Percentiles rank a stretch among this genome's conserved stretches.
phyloP scores from a whole-genome alignment of 345 rosid species.

The Brassica rapa region DNA sequence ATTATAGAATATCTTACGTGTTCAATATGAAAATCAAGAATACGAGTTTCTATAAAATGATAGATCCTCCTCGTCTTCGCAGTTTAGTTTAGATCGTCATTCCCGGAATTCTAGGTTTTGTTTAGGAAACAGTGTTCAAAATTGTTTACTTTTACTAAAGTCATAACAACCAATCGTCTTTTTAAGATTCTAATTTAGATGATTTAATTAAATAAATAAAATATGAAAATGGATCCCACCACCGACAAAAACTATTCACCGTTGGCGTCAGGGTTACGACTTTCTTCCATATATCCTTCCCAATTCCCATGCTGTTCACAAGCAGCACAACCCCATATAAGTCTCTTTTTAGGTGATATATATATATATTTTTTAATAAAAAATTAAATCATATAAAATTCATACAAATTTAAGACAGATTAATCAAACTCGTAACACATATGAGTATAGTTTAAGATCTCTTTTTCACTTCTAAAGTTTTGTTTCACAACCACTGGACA shows the following conservation, averaged over 20 bases:
- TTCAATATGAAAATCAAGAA: neutral
- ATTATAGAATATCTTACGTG: too few species aligned
- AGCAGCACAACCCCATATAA: neutral
- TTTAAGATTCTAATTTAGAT: slow-evolving; percentile 17
- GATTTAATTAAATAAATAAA: neutral
- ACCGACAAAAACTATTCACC: slow-evolving; percentile 37
- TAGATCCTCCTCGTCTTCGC: slow-evolving; percentile 2
- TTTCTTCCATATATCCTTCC: neutral
- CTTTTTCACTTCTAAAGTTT: neutral
- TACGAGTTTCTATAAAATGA: slow-evolving; percentile 3
- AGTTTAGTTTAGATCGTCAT: neutral
- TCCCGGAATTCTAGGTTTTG: slow-evolving; percentile 27
- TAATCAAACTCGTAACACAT: neutral
- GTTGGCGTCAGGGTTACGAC: slow-evolving; percentile 3
- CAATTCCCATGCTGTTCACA: neutral
- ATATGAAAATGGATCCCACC: slow-evolving; percentile 25
- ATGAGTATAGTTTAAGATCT: neutral
- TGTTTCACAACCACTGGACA: neutral
- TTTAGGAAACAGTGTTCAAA: neutral
- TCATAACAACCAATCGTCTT: slow-evolving; percentile 17
- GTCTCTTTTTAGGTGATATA: neutral
- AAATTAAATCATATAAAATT: neutral
- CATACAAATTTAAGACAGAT: neutral
- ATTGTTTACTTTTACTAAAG: slow-evolving; percentile 19
- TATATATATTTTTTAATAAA: too few species aligned